Base-by-base conservation (phyloP, 2,329 filamentous ascomycete species). In the Aspergillus hiratsukae region DNA sequence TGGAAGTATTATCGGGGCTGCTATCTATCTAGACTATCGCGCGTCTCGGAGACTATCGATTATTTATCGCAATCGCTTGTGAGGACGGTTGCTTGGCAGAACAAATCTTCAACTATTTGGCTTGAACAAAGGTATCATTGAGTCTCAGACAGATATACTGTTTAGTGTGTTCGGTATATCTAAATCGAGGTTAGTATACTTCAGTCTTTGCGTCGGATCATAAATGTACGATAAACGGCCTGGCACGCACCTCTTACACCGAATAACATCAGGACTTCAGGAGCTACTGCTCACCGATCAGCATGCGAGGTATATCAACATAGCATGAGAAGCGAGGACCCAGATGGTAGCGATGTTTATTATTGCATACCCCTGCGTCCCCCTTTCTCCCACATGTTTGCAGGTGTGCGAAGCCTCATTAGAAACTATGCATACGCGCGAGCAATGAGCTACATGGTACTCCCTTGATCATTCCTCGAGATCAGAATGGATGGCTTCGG, bases 1-100 rank as follows among this genome's bases (percentile, higher is more conserved):
- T 54, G 48, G 54, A 53, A 53, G 54, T 53, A 56, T 55, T 57
- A 60, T 58, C 58, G 55, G 55, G 37, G 17, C 52, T 58, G 55
- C 50, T 58, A 60, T 46, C 49, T 58, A 60, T 31, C 31, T 37
- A 7, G 31, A 17, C 31, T 37, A 37, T 61, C 59, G 59, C 57
- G 54, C 46, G 52, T 52, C 48, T 49, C 58, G 53, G 54, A 56
- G 55, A 58, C 60, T 60, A 62, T 62, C 60, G 48, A 56, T 54
- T 57, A 62, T 62, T 62, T 55, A 60, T 60, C 60, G 51, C 43
- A 37, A 51, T 56, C 52, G 10, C n/a, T 43, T 14, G 48, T 55
- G 29, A 52, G 51, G 52, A 57, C 55, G 41, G 29, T 49, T 55
- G 57, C 58, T 61, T 60, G 55, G 58, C 55, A 37, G 14, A 35